phyloP scores from a whole-genome alignment of 2,329 filamentous ascomycete genomes.

The Colletotrichum simmondsii region DNA sequence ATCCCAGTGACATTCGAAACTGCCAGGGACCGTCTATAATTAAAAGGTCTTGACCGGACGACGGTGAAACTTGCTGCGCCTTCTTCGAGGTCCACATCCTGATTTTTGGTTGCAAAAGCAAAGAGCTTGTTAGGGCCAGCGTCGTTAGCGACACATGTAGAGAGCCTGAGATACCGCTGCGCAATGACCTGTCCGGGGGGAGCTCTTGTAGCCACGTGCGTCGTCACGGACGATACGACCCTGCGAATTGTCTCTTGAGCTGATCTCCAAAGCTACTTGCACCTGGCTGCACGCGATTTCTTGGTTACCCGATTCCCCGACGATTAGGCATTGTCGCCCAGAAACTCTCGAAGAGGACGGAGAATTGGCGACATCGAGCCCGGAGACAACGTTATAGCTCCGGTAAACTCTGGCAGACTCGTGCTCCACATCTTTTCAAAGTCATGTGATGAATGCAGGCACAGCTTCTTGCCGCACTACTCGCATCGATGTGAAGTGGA shows the following conservation, averaged over 20 bases:
- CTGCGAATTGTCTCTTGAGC: constrained; percentile 1
- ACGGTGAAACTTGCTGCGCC: constrained; percentile 46
- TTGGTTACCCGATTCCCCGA: neutral
- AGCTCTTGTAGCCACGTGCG: constrained; percentile 22
- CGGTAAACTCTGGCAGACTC: neutral
- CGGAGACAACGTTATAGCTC: neutral
- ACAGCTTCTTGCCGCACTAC: neutral
- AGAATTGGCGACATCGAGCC: no score
- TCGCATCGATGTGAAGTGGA: neutral
- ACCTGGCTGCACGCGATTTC: neutral
- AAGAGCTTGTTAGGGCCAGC: constrained; percentile 12
- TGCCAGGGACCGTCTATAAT: constrained; percentile 21
- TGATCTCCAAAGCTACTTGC: neutral
- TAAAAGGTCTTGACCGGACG: constrained; percentile 13
- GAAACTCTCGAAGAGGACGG: neutral
- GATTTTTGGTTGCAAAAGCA: constrained; percentile 4
- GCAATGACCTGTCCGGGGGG: constrained; percentile 3
- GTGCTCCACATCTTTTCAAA: neutral
- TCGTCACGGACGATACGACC: constrained; percentile 28
- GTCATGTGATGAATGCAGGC: constrained; percentile 1
- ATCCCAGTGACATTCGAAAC: constrained; percentile 28
- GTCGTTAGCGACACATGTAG: constrained; percentile 6
- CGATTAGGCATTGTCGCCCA: neutral
- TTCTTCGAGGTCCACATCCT: constrained; percentile 27
- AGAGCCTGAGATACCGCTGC: neutral